Percentiles rank a stretch among this genome's conserved stretches.
These are phyloP conservation scores for Carex littledalei DNA, from an alignment of 176 grass and related monocot genomes.

Conservation along the genomic window DNA sequence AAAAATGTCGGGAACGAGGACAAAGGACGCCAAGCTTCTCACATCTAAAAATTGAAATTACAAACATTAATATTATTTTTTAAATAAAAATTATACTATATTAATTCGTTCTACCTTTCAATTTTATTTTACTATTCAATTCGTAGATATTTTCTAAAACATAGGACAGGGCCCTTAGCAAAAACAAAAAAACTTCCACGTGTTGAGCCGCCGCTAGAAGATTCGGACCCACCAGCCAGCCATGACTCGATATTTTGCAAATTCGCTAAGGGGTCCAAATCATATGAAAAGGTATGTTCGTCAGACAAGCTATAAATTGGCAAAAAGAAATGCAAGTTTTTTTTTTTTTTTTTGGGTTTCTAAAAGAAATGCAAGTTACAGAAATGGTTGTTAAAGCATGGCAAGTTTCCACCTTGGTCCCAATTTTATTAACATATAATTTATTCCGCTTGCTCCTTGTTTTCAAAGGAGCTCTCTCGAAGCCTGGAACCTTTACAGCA, in stretches of 20 bases:
- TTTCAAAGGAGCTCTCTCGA: neutral
- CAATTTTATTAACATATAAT: neutral
- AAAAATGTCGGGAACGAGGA: too few species aligned
- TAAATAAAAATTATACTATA: neutral
- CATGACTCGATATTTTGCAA: neutral
- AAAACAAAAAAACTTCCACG: neutral
- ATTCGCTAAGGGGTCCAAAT: neutral
- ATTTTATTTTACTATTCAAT: too few species aligned
- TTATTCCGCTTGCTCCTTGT: neutral
- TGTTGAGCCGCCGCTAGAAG: neutral
- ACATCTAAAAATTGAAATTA: neutral
- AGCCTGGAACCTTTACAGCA: neutral
- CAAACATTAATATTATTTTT: neutral
- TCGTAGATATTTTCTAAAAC: too few species aligned
- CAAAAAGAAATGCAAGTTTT: neutral
- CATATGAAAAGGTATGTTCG: neutral
- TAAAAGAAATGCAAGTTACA: neutral
- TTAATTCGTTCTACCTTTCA: neutral
- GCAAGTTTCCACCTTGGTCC: neutral
- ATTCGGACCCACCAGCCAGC: neutral
- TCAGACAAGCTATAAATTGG: neutral
- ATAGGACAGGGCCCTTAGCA: neutral
- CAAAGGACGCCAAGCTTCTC: too few species aligned
- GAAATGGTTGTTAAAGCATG: neutral
- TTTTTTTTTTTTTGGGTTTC: too few species aligned